Evolutionary conservation across 306 rosid genomes (phyloP).

Genomic region (Myrica gale): DNA sequence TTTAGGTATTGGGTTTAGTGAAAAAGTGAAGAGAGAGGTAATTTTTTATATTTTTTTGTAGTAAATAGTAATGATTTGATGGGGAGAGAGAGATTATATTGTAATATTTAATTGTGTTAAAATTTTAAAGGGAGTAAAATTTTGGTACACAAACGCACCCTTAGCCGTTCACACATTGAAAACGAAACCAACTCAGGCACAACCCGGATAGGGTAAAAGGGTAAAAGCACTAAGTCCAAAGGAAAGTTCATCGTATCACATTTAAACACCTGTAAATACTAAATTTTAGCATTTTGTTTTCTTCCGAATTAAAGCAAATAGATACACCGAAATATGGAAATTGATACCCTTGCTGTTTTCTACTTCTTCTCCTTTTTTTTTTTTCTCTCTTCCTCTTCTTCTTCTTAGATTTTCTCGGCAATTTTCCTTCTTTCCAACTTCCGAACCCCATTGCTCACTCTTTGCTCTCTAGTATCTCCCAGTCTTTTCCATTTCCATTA

Average conservation of each 20-base stretch:
- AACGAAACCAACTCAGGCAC: background rate
- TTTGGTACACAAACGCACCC: too few relatives aligned
- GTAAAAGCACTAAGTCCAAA: too few relatives aligned
- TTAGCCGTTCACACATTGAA: background rate
- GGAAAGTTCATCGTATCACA: background rate
- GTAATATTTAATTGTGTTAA: too few relatives aligned
- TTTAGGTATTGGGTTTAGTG: too few relatives aligned
- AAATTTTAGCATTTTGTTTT: too few relatives aligned
- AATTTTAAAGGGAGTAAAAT: too few relatives aligned
- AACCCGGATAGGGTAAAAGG: too few relatives aligned
- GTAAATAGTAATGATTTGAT: too few relatives aligned
- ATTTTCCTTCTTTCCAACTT: background rate
- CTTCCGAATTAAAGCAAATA: background rate
- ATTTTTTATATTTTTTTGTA: too few relatives aligned
- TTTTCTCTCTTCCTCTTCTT: slow-evolving; percentile 6
- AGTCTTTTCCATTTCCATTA: slow-evolving; percentile 1
- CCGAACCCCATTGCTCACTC: background rate
- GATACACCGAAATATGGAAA: background rate
- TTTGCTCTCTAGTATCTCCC: background rate
- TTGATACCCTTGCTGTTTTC: slow-evolving; percentile 20
- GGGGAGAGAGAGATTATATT: too few relatives aligned
- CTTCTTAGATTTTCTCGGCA: slow-evolving; percentile 30
- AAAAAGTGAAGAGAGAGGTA: too few relatives aligned
- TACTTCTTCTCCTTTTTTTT: background rate
- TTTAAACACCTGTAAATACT: background rate